Evolutionary conservation across 805 yeast species (phyloP), one percentile per base, ranked within the genome.

Genomic region (Cyberlindnera euphorbiae): DNA sequence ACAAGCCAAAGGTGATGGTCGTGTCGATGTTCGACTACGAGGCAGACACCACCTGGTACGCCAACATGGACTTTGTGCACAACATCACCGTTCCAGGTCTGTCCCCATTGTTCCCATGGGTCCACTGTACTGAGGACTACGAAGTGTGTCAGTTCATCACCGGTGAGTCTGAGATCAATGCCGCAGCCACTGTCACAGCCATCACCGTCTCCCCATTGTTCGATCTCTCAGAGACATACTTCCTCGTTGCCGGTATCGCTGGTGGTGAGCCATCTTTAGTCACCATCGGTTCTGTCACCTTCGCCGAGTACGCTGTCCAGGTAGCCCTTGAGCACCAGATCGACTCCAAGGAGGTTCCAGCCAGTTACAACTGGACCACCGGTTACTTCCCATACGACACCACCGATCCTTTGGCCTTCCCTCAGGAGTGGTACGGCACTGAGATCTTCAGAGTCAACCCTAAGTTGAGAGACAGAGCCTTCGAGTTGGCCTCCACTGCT

Each of bases 381-480:
- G 44, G 44, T 12, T 41, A 41, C 38, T 41, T 36, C 44, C 44
- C 44, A 30, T 41, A 30, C 40, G 44, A 41, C 29, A 41, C 44
- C 28, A 24, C 32, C 12, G 15, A n/a, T 18, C 44, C 44, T 33
- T 25, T 33, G 15, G 41, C 38, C 26, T 41, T 33, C 41, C 44
- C 44, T 26, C 28, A 41, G 33, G 38, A 36, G 28, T 41, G 44
- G 44, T 41, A 41, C 31, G 44, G 44, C 17, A 26, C 41, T 17
- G 44, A 41, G 34, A 35, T 41, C 29, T 41, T 41, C 36, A 36
- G 37, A 33, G 38, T 41, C 23, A 41, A 41, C 36, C 38, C 38
- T 12, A 21, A 15, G 10, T 26, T 41, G 16, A 36, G 38, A 33
- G 40, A 41, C 41, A 22, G 40, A 17, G 44, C 44, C 9, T n/a